Evolutionary conservation across 345 rosid species (phyloP).

Genomic region (Trapa bicornis): DNA sequence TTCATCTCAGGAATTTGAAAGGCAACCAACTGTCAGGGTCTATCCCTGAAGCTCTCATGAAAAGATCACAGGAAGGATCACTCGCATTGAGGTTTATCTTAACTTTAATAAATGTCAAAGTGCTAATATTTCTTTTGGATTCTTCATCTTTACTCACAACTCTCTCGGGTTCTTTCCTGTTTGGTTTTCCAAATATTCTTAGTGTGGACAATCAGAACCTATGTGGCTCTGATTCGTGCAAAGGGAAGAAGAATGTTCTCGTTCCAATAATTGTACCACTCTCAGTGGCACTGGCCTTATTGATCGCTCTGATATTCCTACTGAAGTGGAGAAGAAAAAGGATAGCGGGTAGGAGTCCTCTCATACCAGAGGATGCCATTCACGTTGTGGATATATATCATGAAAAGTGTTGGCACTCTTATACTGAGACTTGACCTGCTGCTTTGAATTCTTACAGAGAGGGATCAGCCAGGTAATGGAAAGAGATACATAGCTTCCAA

Average conservation of each 20-base stretch:
- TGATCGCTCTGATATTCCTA: constrained; percentile 9
- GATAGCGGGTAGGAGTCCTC: constrained; percentile 16
- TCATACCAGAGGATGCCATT: background rate
- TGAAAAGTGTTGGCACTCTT: too few species aligned
- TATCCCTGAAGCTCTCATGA: constrained; percentile 29
- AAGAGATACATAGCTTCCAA: constrained; percentile 11
- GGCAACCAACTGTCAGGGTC: constrained; percentile 43
- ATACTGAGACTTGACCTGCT: background rate
- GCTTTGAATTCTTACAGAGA: constrained; percentile 1
- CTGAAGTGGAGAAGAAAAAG: constrained; percentile 21
- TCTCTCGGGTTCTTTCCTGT: too few species aligned
- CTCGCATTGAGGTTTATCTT: constrained; percentile 13
- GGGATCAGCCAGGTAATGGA: background rate
- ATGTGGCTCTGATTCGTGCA: constrained; percentile 10
- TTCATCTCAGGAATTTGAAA: constrained; percentile 25
- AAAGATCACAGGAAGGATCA: constrained; percentile 20
- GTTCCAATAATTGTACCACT: constrained; percentile 8
- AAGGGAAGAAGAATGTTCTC: constrained; percentile 3
- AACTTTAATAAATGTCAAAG: too few species aligned
- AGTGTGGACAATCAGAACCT: constrained; percentile 28
- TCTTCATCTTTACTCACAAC: too few species aligned
- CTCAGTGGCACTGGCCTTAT: background rate
- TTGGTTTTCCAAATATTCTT: too few species aligned
- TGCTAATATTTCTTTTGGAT: too few species aligned
- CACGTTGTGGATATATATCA: background rate